These are phyloP conservation scores for Berberis vulgaris DNA, from an alignment of 164 flowering plant species.

Conservation along the genomic window DNA sequence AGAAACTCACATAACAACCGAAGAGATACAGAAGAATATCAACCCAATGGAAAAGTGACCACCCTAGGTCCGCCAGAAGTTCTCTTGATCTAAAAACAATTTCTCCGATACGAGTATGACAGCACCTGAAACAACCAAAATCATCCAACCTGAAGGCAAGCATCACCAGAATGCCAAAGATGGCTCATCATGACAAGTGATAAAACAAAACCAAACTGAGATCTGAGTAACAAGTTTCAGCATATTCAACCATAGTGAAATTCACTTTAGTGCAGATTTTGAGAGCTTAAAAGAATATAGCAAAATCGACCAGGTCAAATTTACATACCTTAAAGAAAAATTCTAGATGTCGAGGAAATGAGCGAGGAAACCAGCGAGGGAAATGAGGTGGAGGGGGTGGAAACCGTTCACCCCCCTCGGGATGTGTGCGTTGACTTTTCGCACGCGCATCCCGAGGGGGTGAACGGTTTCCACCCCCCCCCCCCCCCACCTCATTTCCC, in stretches of 20 bases:
- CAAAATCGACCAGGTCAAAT: background rate
- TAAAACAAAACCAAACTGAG: conserved; percentile 2
- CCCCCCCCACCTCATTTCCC: too few species aligned
- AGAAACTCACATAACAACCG: conserved; percentile 59
- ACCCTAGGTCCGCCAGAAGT: conserved; percentile 63
- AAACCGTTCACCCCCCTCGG: too few species aligned
- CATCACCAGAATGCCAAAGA: conserved; percentile 56
- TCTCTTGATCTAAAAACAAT: conserved; percentile 50
- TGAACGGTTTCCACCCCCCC: too few species aligned
- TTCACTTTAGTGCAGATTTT: background rate
- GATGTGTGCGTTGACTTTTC: too few species aligned
- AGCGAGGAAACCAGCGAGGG: too few species aligned
- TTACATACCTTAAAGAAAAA: conserved; percentile 76
- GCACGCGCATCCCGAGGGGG: too few species aligned
- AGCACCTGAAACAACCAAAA: conserved; percentile 52
- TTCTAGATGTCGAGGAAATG: too few species aligned
- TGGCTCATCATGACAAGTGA: conserved; percentile 42
- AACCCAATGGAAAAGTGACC: conserved; percentile 63
- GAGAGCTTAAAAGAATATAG: background rate
- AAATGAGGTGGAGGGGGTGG: too few species aligned
- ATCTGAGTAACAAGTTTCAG: background rate
- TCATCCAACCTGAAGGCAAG: conserved; percentile 69
- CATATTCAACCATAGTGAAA: background rate
- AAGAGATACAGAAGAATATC: conserved; percentile 50
- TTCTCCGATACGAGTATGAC: conserved; percentile 55